Percentiles rank a stretch among this genome's conserved stretches.
Evolutionary conservation across 1,284 basidiomycete genomes (phyloP).

Genomic region (Pterulicium gracile): DNA sequence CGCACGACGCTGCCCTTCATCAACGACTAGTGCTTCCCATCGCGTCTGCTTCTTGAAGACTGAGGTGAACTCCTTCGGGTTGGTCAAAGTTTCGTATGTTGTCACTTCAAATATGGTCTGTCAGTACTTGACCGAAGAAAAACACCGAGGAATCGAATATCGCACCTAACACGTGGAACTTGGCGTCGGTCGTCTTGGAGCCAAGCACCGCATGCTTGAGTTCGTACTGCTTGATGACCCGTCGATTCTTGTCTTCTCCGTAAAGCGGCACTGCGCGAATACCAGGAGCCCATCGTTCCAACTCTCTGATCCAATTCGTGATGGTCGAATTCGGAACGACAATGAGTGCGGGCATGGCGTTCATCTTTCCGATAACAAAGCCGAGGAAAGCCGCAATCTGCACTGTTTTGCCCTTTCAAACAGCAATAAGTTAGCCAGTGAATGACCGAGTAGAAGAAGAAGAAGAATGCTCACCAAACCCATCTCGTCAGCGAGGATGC

Average conservation of each 20-base stretch:
- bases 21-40: slow-evolving; percentile 89
- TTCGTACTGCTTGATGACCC: slow-evolving; percentile 78
- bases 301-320: slow-evolving; percentile 81
- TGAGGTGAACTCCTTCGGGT: slow-evolving; percentile 50
- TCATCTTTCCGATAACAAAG: slow-evolving; percentile 49
- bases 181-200: slow-evolving; percentile 38
- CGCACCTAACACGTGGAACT: slow-evolving; percentile 63
- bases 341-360: slow-evolving; percentile 73
- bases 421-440: not conserved
- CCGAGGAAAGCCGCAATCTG: slow-evolving; percentile 86
- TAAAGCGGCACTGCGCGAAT: slow-evolving; percentile 77
- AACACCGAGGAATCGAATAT: not conserved
- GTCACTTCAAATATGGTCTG: slow-evolving; percentile 33
- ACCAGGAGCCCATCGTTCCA: slow-evolving; percentile 84
- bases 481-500: slow-evolving; percentile 98
- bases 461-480: slow-evolving; percentile 50
- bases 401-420: slow-evolving; percentile 77
- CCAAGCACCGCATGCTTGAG: slow-evolving; percentile 46
- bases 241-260: slow-evolving; percentile 69
- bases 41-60: slow-evolving; percentile 76
- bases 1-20: slow-evolving; percentile 88
- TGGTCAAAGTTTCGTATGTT: slow-evolving; percentile 77
- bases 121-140: not conserved
- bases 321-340: slow-evolving; percentile 94
- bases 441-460: slow-evolving; percentile 1